Evolutionary conservation across 345 rosid genomes (phyloP), one percentile per base, ranked within the genome.

Genomic region (Syzygium aqueum): DNA sequence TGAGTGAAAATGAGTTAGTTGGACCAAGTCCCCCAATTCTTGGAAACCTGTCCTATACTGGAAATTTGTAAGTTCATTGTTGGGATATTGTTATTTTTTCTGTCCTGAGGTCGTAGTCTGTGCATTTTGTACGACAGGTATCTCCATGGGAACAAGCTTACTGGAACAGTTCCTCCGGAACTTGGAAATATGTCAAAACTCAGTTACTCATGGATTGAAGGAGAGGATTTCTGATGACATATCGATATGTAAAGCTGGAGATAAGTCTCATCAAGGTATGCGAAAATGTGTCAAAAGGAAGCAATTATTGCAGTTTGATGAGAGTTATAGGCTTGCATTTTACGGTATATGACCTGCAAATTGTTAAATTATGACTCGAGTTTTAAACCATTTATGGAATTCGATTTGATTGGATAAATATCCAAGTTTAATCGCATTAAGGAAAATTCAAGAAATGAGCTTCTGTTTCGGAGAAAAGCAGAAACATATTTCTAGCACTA

Each of bases 171-270:
- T 86, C 99, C 99, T 23, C 91, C 99, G 6, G 99, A 97, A 90
- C 97, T 97, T 73, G 99, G 98, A 54, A 95, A 96, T 86, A 96
- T 96, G 98, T 95, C 99, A 49, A 95, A 90, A 51, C 97, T 97
- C 85, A 97, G 99, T 91, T 97, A 97, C 86, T 90, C 96, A 99
- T 97, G 88, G 85, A 65, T 90, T 92, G 91, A 91, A 83, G 85
- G 95, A 92, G 54, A 92, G 91, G 77, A 86, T 85, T 67, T 88
- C 90, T 27, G 91, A 84, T 88, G 92, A 88, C 86, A 80, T 87
- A 86, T 87, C 91, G 27, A 88, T 87, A 53, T 7, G 51, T 85
- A 56, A 86, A 61, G 85, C 54, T 87, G 88, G 85, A 57, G 90
- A 88, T 85, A 84, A 83, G 88, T 90, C 87, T 46, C 85, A 53